Percentiles rank a stretch among this genome's conserved stretches.
These are phyloP conservation scores for Smittium mucronatum DNA, from an alignment of 371 early-diverging fungal species.

Conservation along the genomic window DNA sequence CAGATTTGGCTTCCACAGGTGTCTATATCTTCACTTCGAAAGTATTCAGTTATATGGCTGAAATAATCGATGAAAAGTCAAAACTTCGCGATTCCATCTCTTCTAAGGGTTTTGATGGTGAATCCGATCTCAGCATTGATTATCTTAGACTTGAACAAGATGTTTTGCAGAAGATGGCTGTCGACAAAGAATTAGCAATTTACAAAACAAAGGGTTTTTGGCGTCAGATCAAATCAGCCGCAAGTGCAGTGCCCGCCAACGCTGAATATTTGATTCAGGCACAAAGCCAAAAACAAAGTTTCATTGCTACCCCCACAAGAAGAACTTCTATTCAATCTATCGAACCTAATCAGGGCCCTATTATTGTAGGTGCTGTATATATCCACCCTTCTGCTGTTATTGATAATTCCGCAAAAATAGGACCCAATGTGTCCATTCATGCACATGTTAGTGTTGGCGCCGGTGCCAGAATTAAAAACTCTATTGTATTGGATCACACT, in stretches of 20 bases:
- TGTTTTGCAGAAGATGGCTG: constrained; percentile 71
- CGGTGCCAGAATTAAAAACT: constrained; percentile 88
- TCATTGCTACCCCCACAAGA: constrained; percentile 11
- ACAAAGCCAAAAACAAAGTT: constrained; percentile 42
- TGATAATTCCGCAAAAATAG: constrained; percentile 89
- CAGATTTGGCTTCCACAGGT: constrained; percentile 87
- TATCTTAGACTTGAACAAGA: constrained; percentile 82
- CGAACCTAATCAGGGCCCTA: constrained; percentile 42
- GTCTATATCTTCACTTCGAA: constrained; percentile 76
- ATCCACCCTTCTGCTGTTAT: constrained; percentile 88
- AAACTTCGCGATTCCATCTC: constrained; percentile 39
- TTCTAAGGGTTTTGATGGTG: constrained; percentile 33
- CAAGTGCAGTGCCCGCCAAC: constrained; percentile 89
- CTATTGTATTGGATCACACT: constrained; percentile 89
- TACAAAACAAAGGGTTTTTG: constrained; percentile 70
- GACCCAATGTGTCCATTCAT: constrained; percentile 92
- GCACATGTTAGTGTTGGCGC: constrained; percentile 85
- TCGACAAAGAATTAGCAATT: constrained; percentile 65
- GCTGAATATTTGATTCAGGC: constrained; percentile 74
- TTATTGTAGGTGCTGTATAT: constrained; percentile 78
- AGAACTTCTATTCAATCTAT: constrained; percentile 34
- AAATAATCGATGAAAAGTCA: constrained; percentile 47
- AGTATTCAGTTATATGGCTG: constrained; percentile 73
- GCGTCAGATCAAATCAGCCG: constrained; percentile 90
- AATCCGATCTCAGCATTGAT: constrained; percentile 45